Evolutionary conservation across 129 eudicot species (phyloP), one percentile per base, ranked within the genome.

Genomic region (Dittrichia graveolens): DNA sequence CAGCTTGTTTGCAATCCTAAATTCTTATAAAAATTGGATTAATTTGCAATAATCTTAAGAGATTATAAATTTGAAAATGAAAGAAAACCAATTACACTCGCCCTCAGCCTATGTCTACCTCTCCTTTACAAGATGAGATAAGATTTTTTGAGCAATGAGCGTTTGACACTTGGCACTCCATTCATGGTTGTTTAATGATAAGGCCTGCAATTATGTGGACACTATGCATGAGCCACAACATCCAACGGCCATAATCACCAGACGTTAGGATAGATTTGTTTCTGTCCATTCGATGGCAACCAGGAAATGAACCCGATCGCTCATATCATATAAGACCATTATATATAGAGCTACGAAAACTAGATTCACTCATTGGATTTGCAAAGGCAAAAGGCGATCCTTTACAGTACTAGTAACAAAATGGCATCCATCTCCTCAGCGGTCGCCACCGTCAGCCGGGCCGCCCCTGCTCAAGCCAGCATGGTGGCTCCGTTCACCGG

Each of bases 401-500:
- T 14, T 62, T 14, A 47, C 10, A 31, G 41, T 58, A 47, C 47
- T 45, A 39, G 14, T 10, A 65, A 10, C 10, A 74, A 53, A 45
- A 83, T 78, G 87, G 87, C 85, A 18, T 68, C 85, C 47, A 61
- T 77, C 41, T 79, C 83, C 61, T 57, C 82, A 1, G 76, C 87
- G 10, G 61, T 75, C 16, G 82, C 86, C 24, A 47, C 80, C 18
- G 77, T 80, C 42, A 82, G 50, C 80, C 58, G 79, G 37, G 58
- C 79, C 48, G 61, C 78, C 54, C 78, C 85, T 6, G 86, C 80
- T 63, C 81, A 80, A 75, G 81, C 89, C 39, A 81, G 42, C 86
- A 39, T 84, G 84, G 85, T 65, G 19, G 84, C 86, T 44, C 83
- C 89, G 2, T 84, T 84, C 85, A 72, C 83, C 68, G 89, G 89